phyloP scores from a whole-genome alignment of 768 basidiomycete species.

The Lentinus tigrinus region DNA sequence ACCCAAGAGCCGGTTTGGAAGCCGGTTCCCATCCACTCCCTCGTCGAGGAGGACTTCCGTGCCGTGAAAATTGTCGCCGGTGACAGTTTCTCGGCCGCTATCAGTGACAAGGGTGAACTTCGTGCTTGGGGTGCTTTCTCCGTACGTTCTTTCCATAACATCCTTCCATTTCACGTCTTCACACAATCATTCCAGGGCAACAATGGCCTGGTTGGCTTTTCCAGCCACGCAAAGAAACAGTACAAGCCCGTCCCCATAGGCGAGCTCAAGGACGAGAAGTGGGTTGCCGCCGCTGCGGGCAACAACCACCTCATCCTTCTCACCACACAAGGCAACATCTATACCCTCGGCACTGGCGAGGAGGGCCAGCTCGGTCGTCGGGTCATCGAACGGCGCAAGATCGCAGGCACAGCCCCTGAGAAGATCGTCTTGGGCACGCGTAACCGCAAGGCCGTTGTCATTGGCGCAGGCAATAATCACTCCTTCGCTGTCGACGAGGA shows the following conservation, averaged over 20 bases:
- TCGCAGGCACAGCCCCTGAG: conserved; percentile 87
- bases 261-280: conserved; percentile 63
- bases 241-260: conserved; percentile 63
- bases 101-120: conserved; percentile 76
- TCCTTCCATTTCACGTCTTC: neutral
- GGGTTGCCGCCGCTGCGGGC: conserved; percentile 75
- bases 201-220: conserved; percentile 86
- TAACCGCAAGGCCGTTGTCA: conserved; percentile 58
- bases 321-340: conserved; percentile 84
- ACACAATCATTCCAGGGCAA: conserved; percentile 47
- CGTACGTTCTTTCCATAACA: conserved; percentile 42
- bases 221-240: conserved; percentile 63
- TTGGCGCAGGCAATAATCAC: conserved; percentile 83
- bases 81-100: conserved; percentile 84
- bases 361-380: conserved; percentile 90
- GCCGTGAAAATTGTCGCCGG: conserved; percentile 82
- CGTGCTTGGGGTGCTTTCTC: conserved; percentile 90
- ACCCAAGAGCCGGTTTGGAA: conserved; percentile 18
- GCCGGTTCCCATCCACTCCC: conserved; percentile 55
- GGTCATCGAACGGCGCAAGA: conserved; percentile 83
- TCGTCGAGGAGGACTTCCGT: conserved; percentile 79
- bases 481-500: conserved; percentile 87
- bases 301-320: conserved; percentile 88
- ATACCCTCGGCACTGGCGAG: conserved; percentile 89
- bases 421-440: conserved; percentile 74